Percentiles rank a stretch among this genome's conserved stretches.
phyloP scores from a whole-genome alignment of 306 rosid species.

The Pterocarpus santalinus region DNA sequence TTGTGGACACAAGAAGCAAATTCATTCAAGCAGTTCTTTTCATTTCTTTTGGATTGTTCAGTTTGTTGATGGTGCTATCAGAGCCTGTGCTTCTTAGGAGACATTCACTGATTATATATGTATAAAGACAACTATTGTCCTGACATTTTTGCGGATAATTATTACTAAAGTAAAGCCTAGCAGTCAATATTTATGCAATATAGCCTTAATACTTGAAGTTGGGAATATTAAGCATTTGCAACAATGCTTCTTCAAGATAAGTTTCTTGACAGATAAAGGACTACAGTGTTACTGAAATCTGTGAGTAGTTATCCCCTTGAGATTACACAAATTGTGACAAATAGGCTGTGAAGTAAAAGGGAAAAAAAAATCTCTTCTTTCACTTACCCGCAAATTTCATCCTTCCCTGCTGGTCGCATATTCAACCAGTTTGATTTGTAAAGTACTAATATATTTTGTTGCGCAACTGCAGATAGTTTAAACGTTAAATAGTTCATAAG shows the following conservation, averaged over 20 bases:
- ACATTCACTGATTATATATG: not conserved
- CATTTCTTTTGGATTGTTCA: slow-evolving; percentile 18
- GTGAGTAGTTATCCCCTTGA: slow-evolving; percentile 24
- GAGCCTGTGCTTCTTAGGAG: slow-evolving; percentile 32
- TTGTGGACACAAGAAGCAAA: slow-evolving; percentile 6
- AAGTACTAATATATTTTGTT: too few species aligned
- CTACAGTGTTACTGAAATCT: not conserved
- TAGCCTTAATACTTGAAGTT: not conserved
- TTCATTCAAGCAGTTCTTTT: not conserved
- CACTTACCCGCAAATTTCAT: too few species aligned
- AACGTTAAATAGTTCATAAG: too few species aligned
- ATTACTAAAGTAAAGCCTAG: not conserved
- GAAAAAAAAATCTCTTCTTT: not conserved
- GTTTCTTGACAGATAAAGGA: not conserved
- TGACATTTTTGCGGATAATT: slow-evolving; percentile 14
- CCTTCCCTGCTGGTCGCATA: too few species aligned
- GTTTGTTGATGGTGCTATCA: slow-evolving; percentile 29
- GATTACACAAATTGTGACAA: slow-evolving; percentile 33
- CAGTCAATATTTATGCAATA: not conserved
- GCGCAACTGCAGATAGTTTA: too few species aligned
- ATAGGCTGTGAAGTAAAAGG: not conserved
- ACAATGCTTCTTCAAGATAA: not conserved
- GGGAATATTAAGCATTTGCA: not conserved
- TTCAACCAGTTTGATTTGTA: too few species aligned
- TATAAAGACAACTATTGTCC: not conserved